Evolutionary conservation across 305 asterid species (phyloP), one percentile per base, ranked within the genome.

Genomic region (Fraxinus paxiana): DNA sequence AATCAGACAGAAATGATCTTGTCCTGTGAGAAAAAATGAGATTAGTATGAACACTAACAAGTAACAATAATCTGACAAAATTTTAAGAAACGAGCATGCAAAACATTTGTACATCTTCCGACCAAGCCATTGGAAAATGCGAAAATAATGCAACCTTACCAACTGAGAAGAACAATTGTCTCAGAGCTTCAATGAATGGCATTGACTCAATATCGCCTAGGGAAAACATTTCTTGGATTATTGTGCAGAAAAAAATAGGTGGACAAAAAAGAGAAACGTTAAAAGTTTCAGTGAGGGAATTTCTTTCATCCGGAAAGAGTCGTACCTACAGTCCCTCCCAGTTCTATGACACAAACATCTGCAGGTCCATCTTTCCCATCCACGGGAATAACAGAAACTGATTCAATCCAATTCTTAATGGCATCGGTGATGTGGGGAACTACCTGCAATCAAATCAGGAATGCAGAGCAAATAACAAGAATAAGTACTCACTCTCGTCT

Each of bases 321-420:
- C 77, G 85, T 90, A 95, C 98, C 98, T 80, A 95, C 98, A 79
- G 98, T 95, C 78, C 98, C 98, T 82, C 98, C 98, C 92, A 95
- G 83, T 80, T 95, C 98, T 83, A 95, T 93, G 78, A 95, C 98
- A 85, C 98, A 95, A 80, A 95, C 97, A 90, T 93, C 97, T 13
- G 98, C 98, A 69, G 98, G 94, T 20, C 92, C 98, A 73, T 93
- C 97, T 79, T 90, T 87, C 77, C 97, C 98, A 82, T 95, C 98
- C 63, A 95, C 98, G 8, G 97, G 98, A 83, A 91, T 91, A 35
- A 65, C 81, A 82, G 98, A 85, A 46, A 93, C 98, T 0, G 90
- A 81, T 83, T 93, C 98, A 77, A 95, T 90, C 98, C 98, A 93
- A 83, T 93, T 79, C 92, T 88, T 90, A 80, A 95, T 91, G 72